Base-by-base conservation (phyloP, 2,329 filamentous ascomycete species). In the Exserohilum rostratum region DNA sequence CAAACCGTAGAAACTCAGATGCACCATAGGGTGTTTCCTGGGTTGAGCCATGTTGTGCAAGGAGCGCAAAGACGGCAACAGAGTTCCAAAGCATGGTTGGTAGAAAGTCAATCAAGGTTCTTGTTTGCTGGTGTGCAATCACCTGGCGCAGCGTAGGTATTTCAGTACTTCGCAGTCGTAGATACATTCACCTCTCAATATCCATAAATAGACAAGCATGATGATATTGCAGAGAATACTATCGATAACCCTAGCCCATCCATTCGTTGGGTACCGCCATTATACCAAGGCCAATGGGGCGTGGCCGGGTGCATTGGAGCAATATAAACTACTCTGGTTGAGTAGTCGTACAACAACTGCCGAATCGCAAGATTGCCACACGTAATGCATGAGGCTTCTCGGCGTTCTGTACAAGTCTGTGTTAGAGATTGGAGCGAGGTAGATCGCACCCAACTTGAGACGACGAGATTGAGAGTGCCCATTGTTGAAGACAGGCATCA, bases 1-100 rank as follows among this genome's bases (percentile, higher is more conserved):
- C 58, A 46, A 69, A 69, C 31, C 66, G 66, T 18, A 62, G 43
- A 25, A 46, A 46, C 9, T 35, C 43, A 6, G 43, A 46, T n/a
- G 43, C 31, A 12, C 43, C 43, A 37, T 35, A 46, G 4, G 30
- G 43, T 9, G 30, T 15, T 29, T 34, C 17, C 31, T 46, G 43
- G 20, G 43, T 15, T 25, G n/a, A 27, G 12, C 13, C 13, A 35
- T 46, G 20, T 35, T 25, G 30, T 35, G 9, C 30, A 17, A 46
- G 30, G 11, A 46, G 31, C 9, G 25, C 4, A n/a, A 35, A 35
- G 13, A 35, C 2, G 9, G n/a, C 10, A 27, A 17, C 15, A 39
- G 15, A 11, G 5, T 22, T 20, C 15, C 22, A 30, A 47, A 29
- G 10, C 25, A 47, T 47, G 12, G 11, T 30, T 9, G 15, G 9